Evolutionary conservation across 495 filamentous ascomycete genomes (phyloP).

Genomic region (Melanomma pulvis-pyrius): DNA sequence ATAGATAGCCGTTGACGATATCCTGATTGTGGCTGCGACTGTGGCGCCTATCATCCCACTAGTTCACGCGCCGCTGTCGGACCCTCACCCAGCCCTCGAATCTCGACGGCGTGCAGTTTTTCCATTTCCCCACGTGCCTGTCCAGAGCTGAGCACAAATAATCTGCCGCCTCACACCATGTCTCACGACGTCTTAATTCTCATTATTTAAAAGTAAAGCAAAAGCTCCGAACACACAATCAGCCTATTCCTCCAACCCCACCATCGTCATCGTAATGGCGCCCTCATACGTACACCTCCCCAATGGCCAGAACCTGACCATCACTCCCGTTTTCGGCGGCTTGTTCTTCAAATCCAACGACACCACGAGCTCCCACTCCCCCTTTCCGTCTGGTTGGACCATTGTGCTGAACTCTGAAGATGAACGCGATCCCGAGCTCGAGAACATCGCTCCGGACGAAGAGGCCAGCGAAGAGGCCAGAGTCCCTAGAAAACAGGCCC

Average conservation of each 20-base stretch:
- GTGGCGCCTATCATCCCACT: not conserved
- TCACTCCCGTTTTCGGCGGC: conserved; percentile 83
- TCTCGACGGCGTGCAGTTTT: not conserved
- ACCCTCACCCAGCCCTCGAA: not conserved
- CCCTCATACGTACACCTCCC: conserved; percentile 65
- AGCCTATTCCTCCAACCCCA: not conserved
- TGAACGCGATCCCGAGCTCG: conserved; percentile 38
- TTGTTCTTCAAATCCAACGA: conserved; percentile 85
- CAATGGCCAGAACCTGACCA: conserved; percentile 80
- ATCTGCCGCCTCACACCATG: not conserved
- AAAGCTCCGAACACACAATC: not conserved
- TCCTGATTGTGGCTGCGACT: not conserved
- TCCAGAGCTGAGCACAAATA: not conserved
- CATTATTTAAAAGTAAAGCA: not conserved
- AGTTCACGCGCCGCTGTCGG: not conserved
- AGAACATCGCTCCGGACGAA: conserved; percentile 1
- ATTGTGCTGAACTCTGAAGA: conserved; percentile 78
- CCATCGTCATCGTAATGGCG: conserved; percentile 40
- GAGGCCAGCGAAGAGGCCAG: conserved; percentile 34
- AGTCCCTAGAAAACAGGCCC: conserved; percentile 44
- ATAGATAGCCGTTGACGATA: not conserved
- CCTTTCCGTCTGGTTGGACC: conserved; percentile 86
- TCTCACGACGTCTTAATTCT: not conserved
- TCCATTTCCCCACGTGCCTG: not conserved
- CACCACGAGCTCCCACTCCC: conserved; percentile 61